Evolutionary conservation across 202 grass and related monocot species (phyloP).

Genomic region (Panicum virgatum): DNA sequence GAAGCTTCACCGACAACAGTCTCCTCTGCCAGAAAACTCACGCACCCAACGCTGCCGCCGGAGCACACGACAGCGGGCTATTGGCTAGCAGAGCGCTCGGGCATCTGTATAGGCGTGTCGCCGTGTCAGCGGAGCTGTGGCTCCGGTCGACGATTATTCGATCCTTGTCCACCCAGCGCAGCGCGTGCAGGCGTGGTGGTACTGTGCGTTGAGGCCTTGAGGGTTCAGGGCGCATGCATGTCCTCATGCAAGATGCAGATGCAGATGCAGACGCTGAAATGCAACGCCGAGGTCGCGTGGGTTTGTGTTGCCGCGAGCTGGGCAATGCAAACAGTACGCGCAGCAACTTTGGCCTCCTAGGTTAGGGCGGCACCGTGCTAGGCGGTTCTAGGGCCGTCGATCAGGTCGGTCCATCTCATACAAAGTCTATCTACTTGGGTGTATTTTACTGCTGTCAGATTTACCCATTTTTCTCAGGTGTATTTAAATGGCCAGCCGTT

Average conservation of each 20-base stretch:
- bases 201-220: background rate
- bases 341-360: background rate
- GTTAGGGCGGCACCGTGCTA: background rate
- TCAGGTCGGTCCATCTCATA: background rate
- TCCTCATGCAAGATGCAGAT: background rate
- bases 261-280: no score
- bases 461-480: no score
- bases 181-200: background rate
- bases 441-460: no score
- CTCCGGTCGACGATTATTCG: no score
- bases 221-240: background rate
- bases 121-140: background rate
- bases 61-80: background rate
- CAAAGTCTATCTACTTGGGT: no score
- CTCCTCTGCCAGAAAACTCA: no score
- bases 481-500: no score
- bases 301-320: background rate
- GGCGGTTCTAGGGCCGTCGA: background rate
- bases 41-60: no score
- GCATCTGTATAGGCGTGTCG: background rate
- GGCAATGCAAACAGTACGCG: slow-evolving; percentile 1
- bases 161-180: background rate
- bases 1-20: no score
- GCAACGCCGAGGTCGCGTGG: background rate
- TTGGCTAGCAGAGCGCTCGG: no score